phyloP scores from a whole-genome alignment of 345 rosid genomes.

The Eucalyptus microcorys region DNA sequence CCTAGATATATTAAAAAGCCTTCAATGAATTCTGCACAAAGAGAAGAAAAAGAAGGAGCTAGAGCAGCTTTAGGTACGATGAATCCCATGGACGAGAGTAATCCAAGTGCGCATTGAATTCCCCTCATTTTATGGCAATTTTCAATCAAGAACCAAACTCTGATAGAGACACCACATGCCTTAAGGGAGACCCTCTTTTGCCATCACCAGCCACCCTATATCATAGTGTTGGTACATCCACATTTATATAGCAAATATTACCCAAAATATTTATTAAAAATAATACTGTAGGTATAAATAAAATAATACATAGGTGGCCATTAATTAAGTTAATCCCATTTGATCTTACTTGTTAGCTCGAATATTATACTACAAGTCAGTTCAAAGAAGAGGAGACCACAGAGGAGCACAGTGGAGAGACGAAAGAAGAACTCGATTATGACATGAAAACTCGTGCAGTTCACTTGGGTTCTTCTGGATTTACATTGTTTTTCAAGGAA shows the following conservation, averaged over 20 bases:
- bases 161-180: not conserved
- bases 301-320: not conserved
- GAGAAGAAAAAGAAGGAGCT: not conserved
- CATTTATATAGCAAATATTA: not conserved
- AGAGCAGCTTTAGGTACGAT: constrained; percentile 16
- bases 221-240: not conserved
- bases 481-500: not conserved
- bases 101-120: constrained; percentile 27
- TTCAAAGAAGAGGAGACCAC: not conserved
- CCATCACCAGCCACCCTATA: not conserved
- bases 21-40: not conserved
- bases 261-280: not conserved
- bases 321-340: not conserved
- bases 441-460: not conserved
- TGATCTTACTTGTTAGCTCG: not conserved
- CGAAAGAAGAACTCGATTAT: not conserved
- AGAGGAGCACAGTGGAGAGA: not conserved
- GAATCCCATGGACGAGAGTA: constrained; percentile 15
- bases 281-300: not conserved
- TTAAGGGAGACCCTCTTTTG: not conserved
- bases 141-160: not conserved
- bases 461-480: not conserved
- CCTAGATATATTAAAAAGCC: not conserved
- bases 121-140: not conserved
- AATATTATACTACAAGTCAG: not conserved